Percentiles rank a stretch among this genome's conserved stretches.
Conservation (phyloP, 176 grass and related monocot species). For the Luzula sylvatica region DNA sequence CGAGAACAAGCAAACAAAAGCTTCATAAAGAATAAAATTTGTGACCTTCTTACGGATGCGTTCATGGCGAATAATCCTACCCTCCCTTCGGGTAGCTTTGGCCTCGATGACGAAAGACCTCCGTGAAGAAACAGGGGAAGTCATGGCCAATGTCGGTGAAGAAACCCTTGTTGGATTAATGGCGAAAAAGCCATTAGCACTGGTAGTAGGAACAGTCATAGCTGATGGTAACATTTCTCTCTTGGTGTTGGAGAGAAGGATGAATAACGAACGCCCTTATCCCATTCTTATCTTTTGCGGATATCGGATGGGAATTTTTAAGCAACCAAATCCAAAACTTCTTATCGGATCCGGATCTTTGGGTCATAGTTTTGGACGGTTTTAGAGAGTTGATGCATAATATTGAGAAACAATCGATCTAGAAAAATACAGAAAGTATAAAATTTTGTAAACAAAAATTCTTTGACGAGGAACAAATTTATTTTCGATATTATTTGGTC, state of each 20-base stretch:
- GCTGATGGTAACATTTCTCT: slow-evolving; percentile 9
- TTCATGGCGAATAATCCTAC: slow-evolving; percentile 59
- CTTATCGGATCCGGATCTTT: too few species aligned
- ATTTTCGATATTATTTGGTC: too few species aligned
- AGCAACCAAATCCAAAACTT: too few species aligned
- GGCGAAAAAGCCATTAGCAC: slow-evolving; percentile 10
- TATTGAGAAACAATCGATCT: too few species aligned
- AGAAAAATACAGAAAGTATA: too few species aligned
- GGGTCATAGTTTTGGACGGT: too few species aligned
- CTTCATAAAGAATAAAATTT: neutral
- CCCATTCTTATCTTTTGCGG: too few species aligned
- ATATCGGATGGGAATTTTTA: neutral
- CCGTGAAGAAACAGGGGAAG: slow-evolving; percentile 7
- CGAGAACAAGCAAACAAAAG: neutral
- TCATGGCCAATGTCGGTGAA: neutral
- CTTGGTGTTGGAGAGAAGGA: neutral
- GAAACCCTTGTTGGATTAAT: neutral
- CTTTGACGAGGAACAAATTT: too few species aligned
- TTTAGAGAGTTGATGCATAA: too few species aligned
- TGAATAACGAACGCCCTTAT: neutral
- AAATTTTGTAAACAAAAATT: too few species aligned
- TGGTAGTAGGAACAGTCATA: slow-evolving; percentile 32
- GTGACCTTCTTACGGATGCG: slow-evolving; percentile 81
- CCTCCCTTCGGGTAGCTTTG: slow-evolving; percentile 53
- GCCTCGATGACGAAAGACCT: slow-evolving; percentile 34